phyloP scores from a whole-genome alignment of 2,329 filamentous ascomycete genomes.

The Davidsoniella australis region DNA sequence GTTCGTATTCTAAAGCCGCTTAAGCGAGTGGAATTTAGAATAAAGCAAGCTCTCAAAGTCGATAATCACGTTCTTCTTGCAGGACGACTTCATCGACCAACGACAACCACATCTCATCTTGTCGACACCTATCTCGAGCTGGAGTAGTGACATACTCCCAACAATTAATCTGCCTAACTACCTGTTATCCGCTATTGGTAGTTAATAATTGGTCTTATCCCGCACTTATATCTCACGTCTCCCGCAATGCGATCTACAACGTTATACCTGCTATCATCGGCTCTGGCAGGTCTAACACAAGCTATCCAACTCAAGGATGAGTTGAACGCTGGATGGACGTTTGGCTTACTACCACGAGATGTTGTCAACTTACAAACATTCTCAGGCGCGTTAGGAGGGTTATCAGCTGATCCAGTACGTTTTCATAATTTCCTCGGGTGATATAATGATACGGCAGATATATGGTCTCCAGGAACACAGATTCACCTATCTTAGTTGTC shows the following conservation, averaged over 20 bases:
- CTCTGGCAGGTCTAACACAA: slow-evolving; percentile 1
- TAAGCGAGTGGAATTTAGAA: too few species aligned
- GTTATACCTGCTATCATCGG: neutral
- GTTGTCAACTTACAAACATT: slow-evolving; percentile 26
- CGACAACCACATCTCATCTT: too few species aligned
- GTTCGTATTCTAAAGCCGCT: neutral
- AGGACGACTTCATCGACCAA: too few species aligned
- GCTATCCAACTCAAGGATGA: slow-evolving; percentile 19
- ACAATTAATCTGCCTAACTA: neutral
- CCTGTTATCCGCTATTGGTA: neutral
- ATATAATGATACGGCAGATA: too few species aligned
- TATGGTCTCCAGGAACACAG: too few species aligned
- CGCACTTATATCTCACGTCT: too few species aligned
- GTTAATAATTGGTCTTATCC: neutral
- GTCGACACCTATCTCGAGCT: too few species aligned
- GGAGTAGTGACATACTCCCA: too few species aligned
- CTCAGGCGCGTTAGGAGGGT: slow-evolving; percentile 23
- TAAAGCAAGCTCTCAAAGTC: too few species aligned
- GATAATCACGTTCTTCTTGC: too few species aligned
- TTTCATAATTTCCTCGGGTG: neutral
- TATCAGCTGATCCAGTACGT: slow-evolving; percentile 16
- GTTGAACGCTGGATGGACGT: slow-evolving; percentile 21
- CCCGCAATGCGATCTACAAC: too few species aligned
- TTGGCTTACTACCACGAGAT: slow-evolving; percentile 21
- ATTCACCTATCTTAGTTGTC: too few species aligned